Base-by-base conservation (phyloP, 2,329 filamentous ascomycete genomes). In the Ceratocystis alfenasii region DNA sequence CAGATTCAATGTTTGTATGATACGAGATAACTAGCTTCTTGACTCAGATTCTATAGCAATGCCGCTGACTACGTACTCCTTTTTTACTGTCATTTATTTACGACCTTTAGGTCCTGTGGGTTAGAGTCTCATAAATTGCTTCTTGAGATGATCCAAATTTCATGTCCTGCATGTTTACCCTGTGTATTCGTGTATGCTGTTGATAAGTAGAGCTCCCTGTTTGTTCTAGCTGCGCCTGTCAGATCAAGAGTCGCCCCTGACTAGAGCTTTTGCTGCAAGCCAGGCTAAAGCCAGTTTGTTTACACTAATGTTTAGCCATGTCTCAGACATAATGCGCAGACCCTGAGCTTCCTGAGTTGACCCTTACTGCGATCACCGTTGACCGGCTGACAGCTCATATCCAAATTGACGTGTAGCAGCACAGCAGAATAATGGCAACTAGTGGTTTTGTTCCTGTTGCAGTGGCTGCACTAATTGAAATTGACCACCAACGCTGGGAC, bases 121-220 rank as follows among this genome's bases (percentile, higher is more conserved):
- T 1, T 36, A 30, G 53, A 20, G 53, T 57, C 53, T 57, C 53
- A 30, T 30, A 30, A 30, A 30, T 57, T 30, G 53, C 10, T 57
- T 57, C 53, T 57, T 57, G 25, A 57, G 53, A 30, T 57, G 22
- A 30, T 30, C 22, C 28, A 57, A 57, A 57, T 57, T 30, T 57
- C 10, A 57, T n/a, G 30, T 57, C 10, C 53, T 57, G 53, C 53
- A 57, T 25, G 53, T 17, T 28, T 15, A 15, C 53, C 53, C 53
- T 30, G 30, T 57, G 25, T 7, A 1, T 57, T 57, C 22, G 36
- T 36, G 36, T 41, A 57, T 30, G 25, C 22, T 12, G 15, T 6
- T 33, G 10, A 5, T 12, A 8, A 57, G 36, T 28, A 22, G 30
- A 57, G 12, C 22, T 55, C 20, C 25, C 53, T 20, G 7, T 15